Percentiles rank a stretch among this genome's conserved stretches.
Evolutionary conservation across 2,329 filamentous ascomycete genomes (phyloP).

Genomic region (Calonectria fujianensis): DNA sequence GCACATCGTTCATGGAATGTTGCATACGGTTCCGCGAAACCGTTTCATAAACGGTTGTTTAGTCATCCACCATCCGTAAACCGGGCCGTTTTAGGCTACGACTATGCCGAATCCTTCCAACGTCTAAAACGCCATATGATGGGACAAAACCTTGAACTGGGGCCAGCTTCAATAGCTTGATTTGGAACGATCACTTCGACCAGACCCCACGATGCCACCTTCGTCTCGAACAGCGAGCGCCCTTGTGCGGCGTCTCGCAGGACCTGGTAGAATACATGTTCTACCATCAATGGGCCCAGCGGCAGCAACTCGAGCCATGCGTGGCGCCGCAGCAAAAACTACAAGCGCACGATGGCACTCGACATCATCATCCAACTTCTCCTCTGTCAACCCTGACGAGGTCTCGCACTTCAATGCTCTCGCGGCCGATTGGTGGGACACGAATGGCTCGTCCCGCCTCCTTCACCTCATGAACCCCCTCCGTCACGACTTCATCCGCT

Average conservation of each 20-base stretch:
- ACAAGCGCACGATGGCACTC: slow-evolving; percentile 47
- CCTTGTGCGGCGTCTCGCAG: slow-evolving; percentile 49
- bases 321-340: slow-evolving; percentile 25
- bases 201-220: slow-evolving; percentile 50
- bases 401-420: slow-evolving; percentile 96
- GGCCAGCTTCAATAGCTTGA: slow-evolving; percentile 36
- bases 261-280: slow-evolving; percentile 34
- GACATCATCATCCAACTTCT: slow-evolving; percentile 61
- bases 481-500: slow-evolving; percentile 91
- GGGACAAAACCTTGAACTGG: slow-evolving; percentile 22
- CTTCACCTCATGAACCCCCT: slow-evolving; percentile 99
- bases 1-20: neutral
- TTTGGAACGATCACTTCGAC: slow-evolving; percentile 34
- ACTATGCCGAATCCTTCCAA: slow-evolving; percentile 11
- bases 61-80: neutral
- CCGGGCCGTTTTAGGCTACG: neutral
- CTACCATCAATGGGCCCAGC: slow-evolving; percentile 32
- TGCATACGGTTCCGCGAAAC: neutral
- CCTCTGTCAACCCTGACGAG: slow-evolving; percentile 91
- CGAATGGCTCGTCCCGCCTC: slow-evolving; percentile 91
- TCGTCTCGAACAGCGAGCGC: slow-evolving; percentile 49
- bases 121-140: slow-evolving; percentile 17
- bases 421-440: slow-evolving; percentile 97
- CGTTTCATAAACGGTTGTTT: slow-evolving; percentile 10
- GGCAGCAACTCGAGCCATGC: slow-evolving; percentile 33